phyloP scores from a whole-genome alignment of 2,329 filamentous ascomycete genomes.

The Botrytis squamosa region DNA sequence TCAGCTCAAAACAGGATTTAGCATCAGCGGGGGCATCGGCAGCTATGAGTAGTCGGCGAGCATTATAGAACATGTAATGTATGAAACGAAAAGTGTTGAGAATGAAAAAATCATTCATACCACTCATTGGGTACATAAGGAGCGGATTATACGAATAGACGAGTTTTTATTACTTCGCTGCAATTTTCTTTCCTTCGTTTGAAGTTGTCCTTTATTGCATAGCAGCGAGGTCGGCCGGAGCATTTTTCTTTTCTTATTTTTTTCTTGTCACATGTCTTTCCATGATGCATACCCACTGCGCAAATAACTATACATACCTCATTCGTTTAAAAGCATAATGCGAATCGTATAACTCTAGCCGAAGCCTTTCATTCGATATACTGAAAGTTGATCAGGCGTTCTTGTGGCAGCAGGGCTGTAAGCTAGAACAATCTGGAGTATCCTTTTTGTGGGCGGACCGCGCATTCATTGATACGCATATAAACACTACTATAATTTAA shows the following conservation, averaged over 20 bases:
- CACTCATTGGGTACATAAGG: slow-evolving; percentile 19
- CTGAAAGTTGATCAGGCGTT: slow-evolving; percentile 13
- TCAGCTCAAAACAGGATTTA: slow-evolving; percentile 58
- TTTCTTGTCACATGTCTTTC: neutral
- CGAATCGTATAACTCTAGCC: neutral
- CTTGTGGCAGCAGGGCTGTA: slow-evolving; percentile 6
- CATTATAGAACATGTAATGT: slow-evolving; percentile 3
- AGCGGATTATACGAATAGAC: slow-evolving; percentile 18
- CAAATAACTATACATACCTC: slow-evolving; percentile 7
- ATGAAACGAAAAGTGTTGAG: slow-evolving; percentile 26
- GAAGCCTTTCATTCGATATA: neutral
- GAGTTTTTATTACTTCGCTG: slow-evolving; percentile 1
- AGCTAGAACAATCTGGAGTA: neutral
- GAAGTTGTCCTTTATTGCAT: slow-evolving; percentile 15
- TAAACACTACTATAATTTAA: slow-evolving; percentile 11
- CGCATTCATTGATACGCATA: slow-evolving; percentile 1
- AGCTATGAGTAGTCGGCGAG: slow-evolving; percentile 52
- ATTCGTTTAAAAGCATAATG: slow-evolving; percentile 4
- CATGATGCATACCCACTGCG: slow-evolving; percentile 9
- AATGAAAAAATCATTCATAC: slow-evolving; percentile 7
- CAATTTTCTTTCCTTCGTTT: slow-evolving; percentile 7
- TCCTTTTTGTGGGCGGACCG: neutral
- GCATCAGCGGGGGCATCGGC: slow-evolving; percentile 59
- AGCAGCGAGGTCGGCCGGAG: slow-evolving; percentile 9
- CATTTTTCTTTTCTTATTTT: slow-evolving; percentile 2